Evolutionary conservation across 2,329 filamentous ascomycete genomes (phyloP).

Genomic region (Zopfia rhizophila): DNA sequence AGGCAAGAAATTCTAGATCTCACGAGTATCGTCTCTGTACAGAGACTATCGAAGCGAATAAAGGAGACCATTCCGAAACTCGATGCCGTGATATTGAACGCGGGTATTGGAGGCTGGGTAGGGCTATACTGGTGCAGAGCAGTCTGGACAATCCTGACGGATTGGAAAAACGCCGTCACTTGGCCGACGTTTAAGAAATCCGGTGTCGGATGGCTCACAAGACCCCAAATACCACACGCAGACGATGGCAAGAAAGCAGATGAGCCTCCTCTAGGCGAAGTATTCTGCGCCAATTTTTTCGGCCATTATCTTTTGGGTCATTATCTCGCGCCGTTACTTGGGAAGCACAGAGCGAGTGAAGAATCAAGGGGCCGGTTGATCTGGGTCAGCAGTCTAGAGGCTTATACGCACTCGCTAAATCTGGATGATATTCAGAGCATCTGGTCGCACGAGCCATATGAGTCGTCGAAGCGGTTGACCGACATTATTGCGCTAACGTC

Average conservation of each 20-base stretch:
- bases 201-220: slow-evolving; percentile 64
- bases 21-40: slow-evolving; percentile 64
- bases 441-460: slow-evolving; percentile 73
- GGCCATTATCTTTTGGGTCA: slow-evolving; percentile 93
- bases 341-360: slow-evolving; percentile 54
- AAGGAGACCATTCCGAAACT: slow-evolving; percentile 72
- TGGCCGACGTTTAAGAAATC: slow-evolving; percentile 82
- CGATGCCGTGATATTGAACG: slow-evolving; percentile 85
- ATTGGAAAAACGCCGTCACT: slow-evolving; percentile 74
- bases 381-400: slow-evolving; percentile 88
- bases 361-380: slow-evolving; percentile 73
- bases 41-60: slow-evolving; percentile 63
- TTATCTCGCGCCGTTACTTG: slow-evolving; percentile 78
- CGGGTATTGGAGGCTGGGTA: slow-evolving; percentile 86
- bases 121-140: slow-evolving; percentile 77
- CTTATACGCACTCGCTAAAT: slow-evolving; percentile 66
- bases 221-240: slow-evolving; percentile 59
- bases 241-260: slow-evolving; percentile 33
- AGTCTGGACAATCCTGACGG: slow-evolving; percentile 66
- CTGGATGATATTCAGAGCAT: slow-evolving; percentile 81
- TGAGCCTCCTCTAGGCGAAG: slow-evolving; percentile 75
- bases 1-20: slow-evolving; percentile 69
- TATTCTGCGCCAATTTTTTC: slow-evolving; percentile 94
- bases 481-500: slow-evolving; percentile 83
- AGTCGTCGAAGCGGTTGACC: slow-evolving; percentile 86